Base-by-base conservation (phyloP, 345 rosid genomes). In the Moricandia moricandioides region DNA sequence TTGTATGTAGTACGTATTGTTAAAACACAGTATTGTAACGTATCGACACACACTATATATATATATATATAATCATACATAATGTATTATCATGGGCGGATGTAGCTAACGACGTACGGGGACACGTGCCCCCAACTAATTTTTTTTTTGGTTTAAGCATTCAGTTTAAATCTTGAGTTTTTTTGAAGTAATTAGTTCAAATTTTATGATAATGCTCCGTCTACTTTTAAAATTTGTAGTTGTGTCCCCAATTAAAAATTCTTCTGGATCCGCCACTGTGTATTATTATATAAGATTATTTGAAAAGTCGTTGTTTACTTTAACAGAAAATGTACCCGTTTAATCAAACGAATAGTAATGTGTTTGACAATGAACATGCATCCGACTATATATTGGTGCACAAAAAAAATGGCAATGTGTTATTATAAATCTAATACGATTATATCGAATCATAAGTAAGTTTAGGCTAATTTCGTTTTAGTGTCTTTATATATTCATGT, bases 341-440 rank as follows among this genome's bases (percentile, higher is more conserved):
- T 17, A 39, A 16, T 35, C 57, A 8, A 39, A 65, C 18, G 2
- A 57, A 58, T 58, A 31, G 49, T 57, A n/a, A 31, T 57, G 52
- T 5, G 59, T 40, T 55, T 73, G 66, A 73, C 78, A 74, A 56
- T 5, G 72, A 74, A 30, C 66, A 74, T 65, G 78, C 65, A 65
- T 43, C 60, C 66, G 29, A 31, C 59, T 35, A 56, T 37, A 34
- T 52, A 26, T 56, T 55, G n/a, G n/a, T n/a, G n/a, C n/a, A n/a
- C n/a, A n/a, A 29, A 52, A 29, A 57, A 39, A 39, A 40, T 40
- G 34, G 17, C 4, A 65, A 74, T 4, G 67, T 7, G 27, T 65
- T 40, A 43, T 43, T 40, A 57, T 57, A 57, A n/a, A n/a, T 13
- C 7, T 30, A 14, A 29, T 35, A 33, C 26, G 6, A 33, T 16